phyloP scores from a whole-genome alignment of 1,139 yeast species.

The Pneumocystis oryctolagi region DNA sequence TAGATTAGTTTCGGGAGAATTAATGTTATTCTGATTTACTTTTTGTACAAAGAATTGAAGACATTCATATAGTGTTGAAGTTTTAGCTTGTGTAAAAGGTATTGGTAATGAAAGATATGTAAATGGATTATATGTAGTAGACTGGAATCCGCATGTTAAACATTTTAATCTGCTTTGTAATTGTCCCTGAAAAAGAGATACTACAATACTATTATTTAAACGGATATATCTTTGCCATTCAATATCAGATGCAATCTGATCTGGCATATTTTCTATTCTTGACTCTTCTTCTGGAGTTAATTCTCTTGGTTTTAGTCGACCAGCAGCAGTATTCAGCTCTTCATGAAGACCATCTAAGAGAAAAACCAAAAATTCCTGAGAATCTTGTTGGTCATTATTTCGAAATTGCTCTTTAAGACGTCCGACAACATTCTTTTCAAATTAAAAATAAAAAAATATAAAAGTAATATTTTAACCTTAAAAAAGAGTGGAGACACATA shows the following conservation, averaged over 20 bases:
- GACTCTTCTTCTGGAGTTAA: slow-evolving; percentile 18
- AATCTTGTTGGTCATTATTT: slow-evolving; percentile 80
- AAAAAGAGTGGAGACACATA: slow-evolving; percentile 36
- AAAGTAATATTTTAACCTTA: slow-evolving; percentile 4
- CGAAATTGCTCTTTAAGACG: slow-evolving; percentile 55
- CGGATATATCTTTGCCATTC: slow-evolving; percentile 90
- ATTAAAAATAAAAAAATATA: slow-evolving; percentile 15
- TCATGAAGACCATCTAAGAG: slow-evolving; percentile 76
- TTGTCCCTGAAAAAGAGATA: slow-evolving; percentile 83
- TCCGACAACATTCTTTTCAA: slow-evolving; percentile 52
- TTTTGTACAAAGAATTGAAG: not conserved
- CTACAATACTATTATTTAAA: slow-evolving; percentile 70
- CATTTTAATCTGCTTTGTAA: slow-evolving; percentile 69
- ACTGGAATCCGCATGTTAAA: slow-evolving; percentile 56
- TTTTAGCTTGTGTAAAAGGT: slow-evolving; percentile 27
- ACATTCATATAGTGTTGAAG: not conserved
- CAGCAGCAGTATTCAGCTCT: slow-evolving; percentile 60
- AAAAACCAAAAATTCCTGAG: slow-evolving; percentile 78
- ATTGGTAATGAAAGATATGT: slow-evolving; percentile 64
- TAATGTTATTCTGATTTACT: not conserved
- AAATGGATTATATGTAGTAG: slow-evolving; percentile 77
- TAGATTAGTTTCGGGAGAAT: not conserved
- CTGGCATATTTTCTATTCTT: slow-evolving; percentile 32
- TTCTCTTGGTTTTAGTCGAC: slow-evolving; percentile 1
- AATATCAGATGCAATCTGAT: slow-evolving; percentile 73